Percentiles rank a stretch among this genome's conserved stretches.
These are phyloP conservation scores for Zygosaccharomyces gambellarensis DNA, from an alignment of 805 yeast species.

Conservation along the genomic window DNA sequence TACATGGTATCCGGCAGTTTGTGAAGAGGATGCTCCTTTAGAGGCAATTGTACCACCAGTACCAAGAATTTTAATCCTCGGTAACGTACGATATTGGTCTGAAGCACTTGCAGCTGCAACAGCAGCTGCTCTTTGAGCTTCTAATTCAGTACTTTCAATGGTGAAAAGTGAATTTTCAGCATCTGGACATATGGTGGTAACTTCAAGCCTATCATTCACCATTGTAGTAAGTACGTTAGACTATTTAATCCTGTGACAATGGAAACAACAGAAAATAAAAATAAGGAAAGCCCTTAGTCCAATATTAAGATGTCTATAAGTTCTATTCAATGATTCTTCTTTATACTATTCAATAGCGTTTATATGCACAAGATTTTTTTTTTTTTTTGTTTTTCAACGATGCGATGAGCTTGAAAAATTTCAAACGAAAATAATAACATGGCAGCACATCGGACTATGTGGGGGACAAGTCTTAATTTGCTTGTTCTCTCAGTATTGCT, in stretches of 20 bases:
- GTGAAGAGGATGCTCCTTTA: conserved; percentile 43
- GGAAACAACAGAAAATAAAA: no score
- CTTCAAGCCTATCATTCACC: conserved; percentile 29
- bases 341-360: background rate
- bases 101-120: conserved; percentile 4
- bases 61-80: conserved; percentile 46
- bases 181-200: conserved; percentile 34
- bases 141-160: conserved; percentile 16
- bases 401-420: background rate
- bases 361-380: background rate
- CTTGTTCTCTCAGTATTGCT: background rate
- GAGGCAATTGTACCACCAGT: conserved; percentile 61
- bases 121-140: conserved; percentile 5
- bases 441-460: background rate
- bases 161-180: conserved; percentile 31
- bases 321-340: background rate
- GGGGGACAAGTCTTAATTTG: background rate
- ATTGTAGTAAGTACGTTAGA: conserved; percentile 5
- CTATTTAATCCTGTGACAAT: background rate
- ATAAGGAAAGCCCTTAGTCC: background rate
- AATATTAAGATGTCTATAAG: background rate
- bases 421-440: background rate
- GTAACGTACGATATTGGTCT: conserved; percentile 19
- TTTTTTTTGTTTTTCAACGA: background rate
- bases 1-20: conserved; percentile 52